Evolutionary conservation across 2,329 filamentous ascomycete species (phyloP).

Genomic region (Fusarium sp.): DNA sequence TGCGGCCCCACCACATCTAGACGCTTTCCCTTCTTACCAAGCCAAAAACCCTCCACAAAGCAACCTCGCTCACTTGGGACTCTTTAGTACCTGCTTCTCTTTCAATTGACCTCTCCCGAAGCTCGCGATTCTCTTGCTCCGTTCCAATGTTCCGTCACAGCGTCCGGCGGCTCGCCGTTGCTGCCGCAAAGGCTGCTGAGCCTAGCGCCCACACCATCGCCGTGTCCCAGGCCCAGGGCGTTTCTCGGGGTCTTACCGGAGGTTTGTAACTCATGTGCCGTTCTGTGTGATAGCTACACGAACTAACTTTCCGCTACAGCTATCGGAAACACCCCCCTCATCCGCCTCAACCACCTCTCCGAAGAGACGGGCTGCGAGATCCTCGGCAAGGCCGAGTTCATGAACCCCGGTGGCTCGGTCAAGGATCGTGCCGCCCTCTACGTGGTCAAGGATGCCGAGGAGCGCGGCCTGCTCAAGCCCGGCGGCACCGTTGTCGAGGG

Average conservation of each 20-base stretch:
- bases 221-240: conserved; percentile 82
- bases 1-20: conserved; percentile 39
- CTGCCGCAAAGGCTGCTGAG: conserved; percentile 57
- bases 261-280: conserved; percentile 63
- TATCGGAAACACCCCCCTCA: conserved; percentile 96
- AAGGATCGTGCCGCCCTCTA: conserved; percentile 97
- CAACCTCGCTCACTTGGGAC: conserved; percentile 17
- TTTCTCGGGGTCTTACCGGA: conserved; percentile 82
- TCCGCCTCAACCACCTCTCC: conserved; percentile 88
- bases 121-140: background rate
- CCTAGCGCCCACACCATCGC: conserved; percentile 72
- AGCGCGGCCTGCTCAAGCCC: conserved; percentile 81
- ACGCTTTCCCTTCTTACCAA: conserved; percentile 25
- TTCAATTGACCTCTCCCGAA: conserved; percentile 27
- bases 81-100: background rate
- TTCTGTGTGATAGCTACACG: background rate
- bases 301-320: conserved; percentile 61
- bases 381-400: conserved; percentile 97
- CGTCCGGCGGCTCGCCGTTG: conserved; percentile 72
- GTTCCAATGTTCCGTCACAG: conserved; percentile 74
- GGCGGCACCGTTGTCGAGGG: conserved; percentile 97
- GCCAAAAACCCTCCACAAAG: conserved; percentile 11
- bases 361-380: conserved; percentile 93
- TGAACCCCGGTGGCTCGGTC: conserved; percentile 95
- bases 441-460: conserved; percentile 93